A percentile compares a stretch with the other conserved stretches of the same genome.
These are phyloP conservation scores for Nakazawaea populi DNA, from an alignment of 805 yeast genomes.

Conservation along the genomic window DNA sequence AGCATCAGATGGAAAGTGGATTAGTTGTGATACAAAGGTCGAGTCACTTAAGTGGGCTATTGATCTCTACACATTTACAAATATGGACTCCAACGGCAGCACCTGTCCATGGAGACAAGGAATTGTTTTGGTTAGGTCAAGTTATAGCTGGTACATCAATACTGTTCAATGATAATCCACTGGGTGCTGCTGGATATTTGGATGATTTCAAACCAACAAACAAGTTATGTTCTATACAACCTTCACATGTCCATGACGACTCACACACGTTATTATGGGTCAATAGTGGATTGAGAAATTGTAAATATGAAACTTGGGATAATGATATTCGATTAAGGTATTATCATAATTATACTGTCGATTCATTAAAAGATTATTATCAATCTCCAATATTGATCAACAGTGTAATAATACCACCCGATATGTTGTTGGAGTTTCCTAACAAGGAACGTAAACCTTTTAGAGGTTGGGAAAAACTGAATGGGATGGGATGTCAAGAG, in stretches of 20 bases:
- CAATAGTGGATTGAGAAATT: conserved; percentile 64
- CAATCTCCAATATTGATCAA: conserved; percentile 32
- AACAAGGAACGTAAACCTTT: conserved; percentile 38
- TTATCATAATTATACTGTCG: conserved; percentile 20
- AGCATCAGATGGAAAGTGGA: conserved; percentile 46
- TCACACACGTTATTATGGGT: conserved; percentile 52
- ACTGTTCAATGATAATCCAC: conserved; percentile 42
- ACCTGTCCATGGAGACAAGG: conserved; percentile 78
- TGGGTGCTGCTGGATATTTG: conserved; percentile 48
- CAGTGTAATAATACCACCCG: conserved; percentile 43
- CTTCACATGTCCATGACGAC: conserved; percentile 51
- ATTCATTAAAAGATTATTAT: conserved; percentile 29
- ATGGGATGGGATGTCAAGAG: conserved; percentile 8
- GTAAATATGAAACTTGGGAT: conserved; percentile 36
- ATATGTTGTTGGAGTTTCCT: conserved; percentile 32
- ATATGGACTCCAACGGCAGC: conserved; percentile 36
- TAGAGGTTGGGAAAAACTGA: conserved; percentile 38
- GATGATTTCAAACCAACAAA: background rate
- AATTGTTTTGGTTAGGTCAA: conserved; percentile 70
- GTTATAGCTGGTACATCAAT: conserved; percentile 48
- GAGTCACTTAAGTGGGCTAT: conserved; percentile 42
- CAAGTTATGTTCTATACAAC: conserved; percentile 35
- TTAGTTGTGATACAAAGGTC: conserved; percentile 40
- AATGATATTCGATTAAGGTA: conserved; percentile 32
- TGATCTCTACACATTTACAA: conserved; percentile 37